Base-by-base conservation (phyloP, 2,329 filamentous ascomycete genomes). In the Pseudogymnoascus sp. region DNA sequence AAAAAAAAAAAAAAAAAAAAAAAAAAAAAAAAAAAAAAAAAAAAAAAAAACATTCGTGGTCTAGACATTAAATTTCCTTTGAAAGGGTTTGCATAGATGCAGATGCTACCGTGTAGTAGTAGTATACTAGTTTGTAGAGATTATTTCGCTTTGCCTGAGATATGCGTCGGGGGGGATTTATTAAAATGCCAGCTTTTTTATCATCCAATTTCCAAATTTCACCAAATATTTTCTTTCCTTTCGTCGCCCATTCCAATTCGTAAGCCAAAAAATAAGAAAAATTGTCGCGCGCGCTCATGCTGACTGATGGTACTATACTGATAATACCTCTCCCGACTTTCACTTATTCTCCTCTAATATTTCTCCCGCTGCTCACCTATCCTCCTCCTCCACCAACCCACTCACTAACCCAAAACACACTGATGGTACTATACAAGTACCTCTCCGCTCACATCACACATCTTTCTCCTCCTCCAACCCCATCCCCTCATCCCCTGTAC, bases 131-230 rank as follows among this genome's bases (percentile, higher is more conserved):
- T 48, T 4, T 48, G 19, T 15, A 39, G 19, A 39, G n/a, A 39
- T 41, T 48, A 48, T 48, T 26, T 48, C 39, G 39, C 21, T 28
- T 15, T 28, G 10, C 21, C 3, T 28, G 21, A 48, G 39, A 26
- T 48, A 13, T 48, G 39, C 39, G 15, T 26, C 13, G 39, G 39
- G 21, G n/a, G n/a, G n/a, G n/a, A n/a, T n/a, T n/a, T 48, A 48
- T 48, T 48, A 48, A 48, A 26, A 48, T 26, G 39, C 39, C 39
- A 48, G 39, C 39, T 13, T 48, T 13, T 48, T 48, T 48, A 48
- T 48, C 21, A 48, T 62, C 94, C 94, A 71, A 99, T 99, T 99
- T 41, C 94, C 97, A 0, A 94, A 97, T 74, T 97, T 97, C 67
- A 99, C 82, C 86, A 97, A 41, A 99, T 88, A 71, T 95, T 95